A percentile compares a stretch with the other conserved stretches of the same genome.
Conservation (phyloP, 2,329 filamentous ascomycete species). For the Neurospora sp. region DNA sequence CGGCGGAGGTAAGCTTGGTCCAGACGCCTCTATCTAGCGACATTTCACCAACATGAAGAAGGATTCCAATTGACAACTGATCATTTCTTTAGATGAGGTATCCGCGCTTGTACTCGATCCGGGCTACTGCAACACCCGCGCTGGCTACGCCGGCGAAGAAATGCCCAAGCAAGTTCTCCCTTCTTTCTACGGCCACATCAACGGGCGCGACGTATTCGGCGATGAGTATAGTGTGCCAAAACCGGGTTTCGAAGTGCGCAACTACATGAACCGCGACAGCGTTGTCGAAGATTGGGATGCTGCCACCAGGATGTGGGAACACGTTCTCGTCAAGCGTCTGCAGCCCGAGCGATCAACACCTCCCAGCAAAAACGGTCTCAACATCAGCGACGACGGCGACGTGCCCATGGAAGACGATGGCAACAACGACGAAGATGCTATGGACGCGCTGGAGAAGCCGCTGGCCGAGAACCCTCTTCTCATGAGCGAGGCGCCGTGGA, state of each 20-base stretch:
- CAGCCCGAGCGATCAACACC: constrained; percentile 64
- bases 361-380: constrained; percentile 67
- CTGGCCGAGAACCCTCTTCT: constrained; percentile 83
- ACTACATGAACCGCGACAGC: constrained; percentile 83
- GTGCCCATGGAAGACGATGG: constrained; percentile 45
- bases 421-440: constrained; percentile 19
- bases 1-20: constrained; percentile 42
- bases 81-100: constrained; percentile 65
- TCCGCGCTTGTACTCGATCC: constrained; percentile 94
- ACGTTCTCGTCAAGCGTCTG: constrained; percentile 78
- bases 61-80: constrained; percentile 8
- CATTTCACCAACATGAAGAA: background rate
- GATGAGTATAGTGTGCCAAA: constrained; percentile 81
- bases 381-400: constrained; percentile 56
- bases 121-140: constrained; percentile 82
- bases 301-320: constrained; percentile 82
- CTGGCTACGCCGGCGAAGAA: constrained; percentile 96
- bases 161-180: constrained; percentile 88
- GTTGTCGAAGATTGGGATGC: constrained; percentile 95
- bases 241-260: constrained; percentile 70
- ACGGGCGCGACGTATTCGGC: constrained; percentile 61
- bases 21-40: constrained; percentile 2
- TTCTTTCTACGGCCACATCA: constrained; percentile 69
- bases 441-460: constrained; percentile 56
- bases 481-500: constrained; percentile 93